Evolutionary conservation across 2,329 filamentous ascomycete species (phyloP), one percentile per base, ranked within the genome.

Genomic region (Boeremia lycopersici): DNA sequence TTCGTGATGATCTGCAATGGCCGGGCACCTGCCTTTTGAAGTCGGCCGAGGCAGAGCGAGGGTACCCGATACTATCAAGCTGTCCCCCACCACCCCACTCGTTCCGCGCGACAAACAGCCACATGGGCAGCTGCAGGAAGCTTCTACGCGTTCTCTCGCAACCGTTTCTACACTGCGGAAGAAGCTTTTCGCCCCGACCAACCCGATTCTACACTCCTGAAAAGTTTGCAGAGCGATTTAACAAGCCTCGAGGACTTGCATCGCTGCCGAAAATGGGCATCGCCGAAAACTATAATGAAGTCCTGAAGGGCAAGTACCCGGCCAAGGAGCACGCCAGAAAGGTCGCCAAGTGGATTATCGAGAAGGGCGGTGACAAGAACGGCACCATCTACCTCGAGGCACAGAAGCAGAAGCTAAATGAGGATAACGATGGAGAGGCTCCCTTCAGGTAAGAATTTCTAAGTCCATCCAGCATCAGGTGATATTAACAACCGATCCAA

Each of bases 361-460:
- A 84, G 57, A 78, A 89, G 71, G 78, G 86, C 35, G 85, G 89
- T 29, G 81, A 85, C 60, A 81, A 81, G 52, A 82, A 79, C 29
- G 93, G 92, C 42, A 82, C 93, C 15, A 82, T 99, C 53, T 99
- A 97, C 73, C 82, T 98, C 40, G 93, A 98, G 79, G 89, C 88
- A 48, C 89, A 93, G 70, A 86, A 88, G 74, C 91, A 88, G 60
- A 87, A 85, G 71, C 81, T 96, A 75, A 84, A 90, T 41, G 93
- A 98, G 77, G 93, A 99, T 74, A 93, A 91, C 70, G 95, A 98
- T 75, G 86, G 90, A 70, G 83, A 88, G 7, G 84, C 87, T 68
- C 91, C 86, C 23, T 97, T 96, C 75, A 84, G 91, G 86, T 92
- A 81, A 26, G 70, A 53, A 5, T 3, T 15, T 13, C 9, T 6